Evolutionary conservation across 108 stramenopile genomes (phyloP), one percentile per base, ranked within the genome.

Genomic region (Aureococcus anophagefferens): DNA sequence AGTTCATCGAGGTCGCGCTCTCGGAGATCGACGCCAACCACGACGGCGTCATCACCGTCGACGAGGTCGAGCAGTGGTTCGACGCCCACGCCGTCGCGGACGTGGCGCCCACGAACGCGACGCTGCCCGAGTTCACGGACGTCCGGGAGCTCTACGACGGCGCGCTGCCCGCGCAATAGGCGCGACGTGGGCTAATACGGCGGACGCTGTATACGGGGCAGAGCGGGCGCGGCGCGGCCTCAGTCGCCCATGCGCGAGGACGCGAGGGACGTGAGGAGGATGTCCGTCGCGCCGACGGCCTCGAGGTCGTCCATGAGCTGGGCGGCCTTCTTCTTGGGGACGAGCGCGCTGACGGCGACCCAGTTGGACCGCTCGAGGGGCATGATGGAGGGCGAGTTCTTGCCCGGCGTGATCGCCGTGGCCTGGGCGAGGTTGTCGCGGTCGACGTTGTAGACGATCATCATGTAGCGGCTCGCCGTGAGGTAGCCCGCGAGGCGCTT

Each of bases 401-500:
- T 96, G 36, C 97, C 97, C 13, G 97, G 97, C 17, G 95, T 94
- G 46, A 98, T 89, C 66, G 79, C 77, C 59, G 81, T 62, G 16
- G 93, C 91, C 63, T 75, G 67, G 14, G 76, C 69, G 64, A 96
- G 81, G 70, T 92, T 77, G 30, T 89, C 86, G 66, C 79, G 72
- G 30, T 81, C 68, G 68, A 94, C 83, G 72, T 98, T 98, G 89
- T 94, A 98, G 32, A 90, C 77, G 59, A 98, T 83, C 94, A 98
- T 93, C 70, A 89, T 82, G 79, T 93, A 94, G 74, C 94, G 92
- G 74, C 85, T 88, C 29, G 97, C 93, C 25, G 94, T 93, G 71
- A 96, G 92, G 80, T 89, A 98, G 37, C 95, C 97, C 75, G 94
- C 90, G 46, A 98, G 88, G 31, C 97, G 90, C 68, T 88, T 85